A percentile compares a stretch with the other conserved stretches of the same genome.
Evolutionary conservation across 176 grass and related monocot species (phyloP).

Genomic region (Elymus sibiricus): DNA sequence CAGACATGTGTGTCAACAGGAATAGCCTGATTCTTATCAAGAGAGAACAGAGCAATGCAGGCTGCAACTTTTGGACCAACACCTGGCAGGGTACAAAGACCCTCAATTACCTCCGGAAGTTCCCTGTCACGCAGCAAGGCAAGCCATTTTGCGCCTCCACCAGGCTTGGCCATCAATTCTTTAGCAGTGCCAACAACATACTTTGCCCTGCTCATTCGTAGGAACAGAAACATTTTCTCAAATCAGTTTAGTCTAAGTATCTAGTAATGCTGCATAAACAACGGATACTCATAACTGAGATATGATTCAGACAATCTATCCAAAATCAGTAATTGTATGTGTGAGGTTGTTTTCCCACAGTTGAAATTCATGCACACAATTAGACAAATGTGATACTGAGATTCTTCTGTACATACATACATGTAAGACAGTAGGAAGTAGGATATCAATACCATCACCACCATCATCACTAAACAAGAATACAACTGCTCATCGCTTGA

Average conservation of each 20-base stretch:
- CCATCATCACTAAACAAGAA: not conserved
- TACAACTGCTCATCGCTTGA: not conserved
- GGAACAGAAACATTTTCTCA: not conserved
- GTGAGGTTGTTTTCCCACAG: not conserved
- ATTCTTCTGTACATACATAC: not conserved
- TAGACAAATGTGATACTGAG: not conserved
- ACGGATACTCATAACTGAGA: not conserved
- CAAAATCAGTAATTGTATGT: not conserved
- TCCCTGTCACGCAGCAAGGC: conserved; percentile 55
- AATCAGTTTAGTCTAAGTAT: not conserved
- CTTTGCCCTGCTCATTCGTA: conserved; percentile 61
- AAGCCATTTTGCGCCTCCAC: conserved; percentile 87
- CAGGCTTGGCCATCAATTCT: conserved; percentile 61
- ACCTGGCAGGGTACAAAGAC: conserved; percentile 85
- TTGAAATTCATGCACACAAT: not conserved
- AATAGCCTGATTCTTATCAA: conserved; percentile 91
- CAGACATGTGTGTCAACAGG: conserved; percentile 96
- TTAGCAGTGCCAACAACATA: conserved; percentile 78
- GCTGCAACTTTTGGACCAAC: conserved; percentile 95
- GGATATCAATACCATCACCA: not conserved
- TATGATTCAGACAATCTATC: not conserved
- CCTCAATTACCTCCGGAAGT: conserved; percentile 65
- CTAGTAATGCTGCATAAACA: not conserved
- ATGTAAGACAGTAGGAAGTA: not conserved
- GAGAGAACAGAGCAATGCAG: conserved; percentile 91